Conservation (phyloP, 2,329 filamentous ascomycete genomes). For the Beauveria caledonica region DNA sequence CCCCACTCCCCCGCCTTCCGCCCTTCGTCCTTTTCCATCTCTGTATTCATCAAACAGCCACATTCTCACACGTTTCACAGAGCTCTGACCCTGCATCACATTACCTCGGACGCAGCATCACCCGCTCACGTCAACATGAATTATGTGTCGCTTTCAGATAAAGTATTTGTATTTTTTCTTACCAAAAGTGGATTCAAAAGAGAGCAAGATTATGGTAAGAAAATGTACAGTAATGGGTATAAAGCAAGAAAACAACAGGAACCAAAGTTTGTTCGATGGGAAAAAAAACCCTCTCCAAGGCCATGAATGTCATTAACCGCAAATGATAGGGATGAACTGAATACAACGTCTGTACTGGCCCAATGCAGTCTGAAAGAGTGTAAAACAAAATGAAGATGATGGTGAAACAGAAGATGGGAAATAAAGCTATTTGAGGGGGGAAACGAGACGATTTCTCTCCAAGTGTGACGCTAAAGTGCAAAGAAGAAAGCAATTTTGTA, state of each 20-base stretch:
- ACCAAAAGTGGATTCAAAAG: neutral
- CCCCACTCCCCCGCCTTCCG: no score
- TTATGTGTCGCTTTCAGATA: neutral
- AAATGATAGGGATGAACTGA: neutral
- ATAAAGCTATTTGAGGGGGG: neutral
- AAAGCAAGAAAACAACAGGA: slow-evolving; percentile 2
- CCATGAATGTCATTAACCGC: slow-evolving; percentile 8
- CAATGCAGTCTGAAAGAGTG: slow-evolving; percentile 6
- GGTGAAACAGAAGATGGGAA: neutral
- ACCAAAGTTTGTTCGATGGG: neutral
- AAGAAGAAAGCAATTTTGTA: neutral
- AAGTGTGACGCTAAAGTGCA: slow-evolving; percentile 3
- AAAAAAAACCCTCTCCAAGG: slow-evolving; percentile 3
- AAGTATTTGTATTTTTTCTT: neutral
- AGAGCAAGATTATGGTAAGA: neutral
- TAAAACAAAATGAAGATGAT: neutral
- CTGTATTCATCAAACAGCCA: no score
- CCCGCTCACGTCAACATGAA: no score
- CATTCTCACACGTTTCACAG: no score
- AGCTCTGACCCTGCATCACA: no score
- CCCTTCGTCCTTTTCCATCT: no score
- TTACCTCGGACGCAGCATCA: no score
- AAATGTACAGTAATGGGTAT: slow-evolving; percentile 6
- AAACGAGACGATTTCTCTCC: neutral
- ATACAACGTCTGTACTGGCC: neutral